Conservation (phyloP, 176 grass and related monocot genomes). For the Ensete glaucum region DNA sequence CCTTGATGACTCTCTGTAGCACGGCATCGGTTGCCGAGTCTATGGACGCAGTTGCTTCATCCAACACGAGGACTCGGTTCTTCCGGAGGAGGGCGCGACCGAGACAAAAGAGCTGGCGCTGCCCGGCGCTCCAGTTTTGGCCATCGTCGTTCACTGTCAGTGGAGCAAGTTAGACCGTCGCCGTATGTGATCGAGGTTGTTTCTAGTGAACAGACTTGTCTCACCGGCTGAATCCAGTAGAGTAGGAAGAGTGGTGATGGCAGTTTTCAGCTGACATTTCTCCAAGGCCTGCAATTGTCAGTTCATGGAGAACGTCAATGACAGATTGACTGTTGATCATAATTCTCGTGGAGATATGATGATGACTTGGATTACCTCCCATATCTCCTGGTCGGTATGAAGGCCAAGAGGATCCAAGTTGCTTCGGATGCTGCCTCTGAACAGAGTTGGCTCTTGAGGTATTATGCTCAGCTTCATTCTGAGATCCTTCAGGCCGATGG, state of each 20-base stretch:
- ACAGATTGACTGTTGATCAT: not conserved
- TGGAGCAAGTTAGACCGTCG: not conserved
- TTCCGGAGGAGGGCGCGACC: constrained; percentile 70
- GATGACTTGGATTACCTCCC: constrained; percentile 86
- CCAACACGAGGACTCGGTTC: constrained; percentile 78
- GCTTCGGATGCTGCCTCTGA: constrained; percentile 70
- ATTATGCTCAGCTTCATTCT: constrained; percentile 97
- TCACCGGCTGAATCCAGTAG: constrained; percentile 84
- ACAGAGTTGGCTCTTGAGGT: constrained; percentile 91
- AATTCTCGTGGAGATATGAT: not conserved
- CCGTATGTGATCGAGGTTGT: not conserved
- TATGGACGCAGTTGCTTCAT: constrained; percentile 90
- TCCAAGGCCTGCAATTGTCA: constrained; percentile 55
- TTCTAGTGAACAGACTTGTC: not conserved
- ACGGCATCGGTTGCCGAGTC: constrained; percentile 81
- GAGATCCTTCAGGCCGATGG: constrained; percentile 78
- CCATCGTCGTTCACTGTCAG: constrained; percentile 75
- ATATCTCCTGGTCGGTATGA: constrained; percentile 85
- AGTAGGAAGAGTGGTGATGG: constrained; percentile 44
- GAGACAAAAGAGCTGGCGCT: constrained; percentile 91
- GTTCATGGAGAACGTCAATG: not conserved
- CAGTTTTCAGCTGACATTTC: constrained; percentile 70
- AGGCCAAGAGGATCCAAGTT: constrained; percentile 84
- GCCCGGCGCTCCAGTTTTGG: constrained; percentile 79
- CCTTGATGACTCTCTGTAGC: constrained; percentile 71